These are phyloP conservation scores for Termitomyces sp. DNA, from an alignment of 768 basidiomycete species.

Conservation along the genomic window DNA sequence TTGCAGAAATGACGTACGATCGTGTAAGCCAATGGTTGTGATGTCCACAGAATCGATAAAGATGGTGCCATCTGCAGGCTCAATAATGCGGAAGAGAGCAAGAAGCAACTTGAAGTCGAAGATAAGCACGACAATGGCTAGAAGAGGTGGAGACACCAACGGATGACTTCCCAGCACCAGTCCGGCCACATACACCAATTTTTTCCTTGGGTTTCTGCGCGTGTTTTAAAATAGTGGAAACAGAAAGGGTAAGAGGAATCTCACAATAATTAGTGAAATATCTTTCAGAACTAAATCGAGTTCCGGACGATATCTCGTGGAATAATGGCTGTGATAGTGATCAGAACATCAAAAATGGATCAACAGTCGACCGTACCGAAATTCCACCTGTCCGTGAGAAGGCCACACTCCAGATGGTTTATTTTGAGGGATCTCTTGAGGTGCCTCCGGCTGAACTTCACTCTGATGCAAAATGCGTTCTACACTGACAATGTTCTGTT, in stretches of 20 bases:
- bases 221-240: not conserved
- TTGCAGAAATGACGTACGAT: conserved; percentile 36
- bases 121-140: not conserved
- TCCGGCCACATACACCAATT: conserved; percentile 84
- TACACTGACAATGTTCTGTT: conserved; percentile 86
- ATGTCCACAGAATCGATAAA: conserved; percentile 74
- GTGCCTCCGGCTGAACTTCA: conserved; percentile 67
- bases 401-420: conserved; percentile 68
- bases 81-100: conserved; percentile 74
- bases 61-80: conserved; percentile 62
- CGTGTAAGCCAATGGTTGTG: conserved; percentile 67
- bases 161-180: conserved; percentile 77
- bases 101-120: conserved; percentile 43
- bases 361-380: conserved; percentile 42
- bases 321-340: conserved; percentile 47
- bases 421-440: conserved; percentile 56
- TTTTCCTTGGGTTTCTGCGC: conserved; percentile 74
- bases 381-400: conserved; percentile 62
- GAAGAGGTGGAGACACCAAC: conserved; percentile 27
- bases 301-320: conserved; percentile 73
- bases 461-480: conserved; percentile 86
- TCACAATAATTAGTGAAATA: conserved; percentile 64
- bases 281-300: conserved; percentile 77
- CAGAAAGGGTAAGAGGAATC: conserved; percentile 13
- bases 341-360: not conserved